Evolutionary conservation across 768 basidiomycete species (phyloP).

Genomic region (Podaxis pistillaris): DNA sequence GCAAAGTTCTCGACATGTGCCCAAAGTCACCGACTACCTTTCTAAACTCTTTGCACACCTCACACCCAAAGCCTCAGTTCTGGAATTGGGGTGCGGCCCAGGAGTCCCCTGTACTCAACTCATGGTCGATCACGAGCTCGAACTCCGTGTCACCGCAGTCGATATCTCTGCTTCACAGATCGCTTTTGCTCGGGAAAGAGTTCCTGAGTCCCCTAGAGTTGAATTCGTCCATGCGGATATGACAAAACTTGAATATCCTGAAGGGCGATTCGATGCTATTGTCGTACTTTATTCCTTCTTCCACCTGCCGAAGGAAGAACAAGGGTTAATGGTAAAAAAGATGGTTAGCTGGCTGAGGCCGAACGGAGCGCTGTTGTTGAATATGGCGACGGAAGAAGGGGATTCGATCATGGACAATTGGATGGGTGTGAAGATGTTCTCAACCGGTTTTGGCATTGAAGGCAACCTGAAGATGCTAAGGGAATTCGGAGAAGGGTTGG

Average conservation of each 20-base stretch:
- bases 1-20: slow-evolving; percentile 22
- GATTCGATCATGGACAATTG: slow-evolving; percentile 22
- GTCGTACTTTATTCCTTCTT: slow-evolving; percentile 29
- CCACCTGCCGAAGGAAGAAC: slow-evolving; percentile 24
- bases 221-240: slow-evolving; percentile 28
- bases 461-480: slow-evolving; percentile 24
- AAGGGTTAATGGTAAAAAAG: slow-evolving; percentile 24
- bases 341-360: slow-evolving; percentile 28
- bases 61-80: slow-evolving; percentile 19
- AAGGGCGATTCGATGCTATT: slow-evolving; percentile 23
- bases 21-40: slow-evolving; percentile 20
- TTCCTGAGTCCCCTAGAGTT: slow-evolving; percentile 18
- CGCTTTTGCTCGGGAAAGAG: slow-evolving; percentile 22
- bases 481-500: slow-evolving; percentile 17
- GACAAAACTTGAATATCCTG: slow-evolving; percentile 20
- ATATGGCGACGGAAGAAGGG: slow-evolving; percentile 19
- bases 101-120: slow-evolving; percentile 25
- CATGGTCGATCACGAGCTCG: slow-evolving; percentile 20
- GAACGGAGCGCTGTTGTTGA: slow-evolving; percentile 25
- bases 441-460: slow-evolving; percentile 24
- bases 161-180: slow-evolving; percentile 29
- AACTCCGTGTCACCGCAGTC: slow-evolving; percentile 23
- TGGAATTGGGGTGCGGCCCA: slow-evolving; percentile 31
- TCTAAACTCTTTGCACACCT: slow-evolving; percentile 20
- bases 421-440: slow-evolving; percentile 27